Evolutionary conservation across 371 early-diverging fungal genomes (phyloP).

Genomic region (Coemansia sp.): DNA sequence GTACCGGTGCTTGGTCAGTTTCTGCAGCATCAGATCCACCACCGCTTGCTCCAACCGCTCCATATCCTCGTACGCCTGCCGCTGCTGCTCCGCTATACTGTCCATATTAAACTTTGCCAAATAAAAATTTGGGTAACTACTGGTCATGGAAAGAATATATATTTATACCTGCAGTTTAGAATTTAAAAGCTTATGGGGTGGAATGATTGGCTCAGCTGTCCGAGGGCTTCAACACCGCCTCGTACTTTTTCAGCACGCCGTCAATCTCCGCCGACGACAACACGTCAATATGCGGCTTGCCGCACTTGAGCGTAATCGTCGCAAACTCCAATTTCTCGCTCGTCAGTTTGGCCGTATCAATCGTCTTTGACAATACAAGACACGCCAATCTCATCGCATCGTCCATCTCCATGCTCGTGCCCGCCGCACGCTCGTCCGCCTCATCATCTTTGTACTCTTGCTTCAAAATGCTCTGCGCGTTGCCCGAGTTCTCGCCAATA

Average conservation of each 20-base stretch:
- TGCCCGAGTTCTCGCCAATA: conserved; percentile 93
- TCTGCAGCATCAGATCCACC: conserved; percentile 72
- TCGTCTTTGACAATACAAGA: conserved; percentile 92
- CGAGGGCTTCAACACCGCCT: conserved; percentile 37
- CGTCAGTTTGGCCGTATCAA: conserved; percentile 86
- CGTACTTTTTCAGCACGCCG: conserved; percentile 57
- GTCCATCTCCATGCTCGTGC: conserved; percentile 65
- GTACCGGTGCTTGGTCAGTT: conserved; percentile 66
- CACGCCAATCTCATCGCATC: conserved; percentile 87
- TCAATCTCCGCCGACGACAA: conserved; percentile 76
- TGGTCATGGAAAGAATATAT: neutral
- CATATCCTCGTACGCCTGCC: conserved; percentile 82
- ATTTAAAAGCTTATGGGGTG: neutral
- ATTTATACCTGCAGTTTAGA: neutral
- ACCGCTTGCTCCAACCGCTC: conserved; percentile 89
- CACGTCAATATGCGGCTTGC: conserved; percentile 58
- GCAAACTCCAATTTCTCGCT: conserved; percentile 91
- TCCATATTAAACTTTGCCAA: conserved; percentile 54
- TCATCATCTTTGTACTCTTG: conserved; percentile 88
- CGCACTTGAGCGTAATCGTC: conserved; percentile 61
- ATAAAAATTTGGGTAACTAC: neutral
- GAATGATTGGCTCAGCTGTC: conserved; percentile 14
- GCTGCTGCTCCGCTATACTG: conserved; percentile 69
- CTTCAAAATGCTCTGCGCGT: conserved; percentile 89
- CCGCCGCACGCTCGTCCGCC: conserved; percentile 14